Evolutionary conservation across 345 rosid genomes (phyloP).

Genomic region (Mallotus nudiflorus): DNA sequence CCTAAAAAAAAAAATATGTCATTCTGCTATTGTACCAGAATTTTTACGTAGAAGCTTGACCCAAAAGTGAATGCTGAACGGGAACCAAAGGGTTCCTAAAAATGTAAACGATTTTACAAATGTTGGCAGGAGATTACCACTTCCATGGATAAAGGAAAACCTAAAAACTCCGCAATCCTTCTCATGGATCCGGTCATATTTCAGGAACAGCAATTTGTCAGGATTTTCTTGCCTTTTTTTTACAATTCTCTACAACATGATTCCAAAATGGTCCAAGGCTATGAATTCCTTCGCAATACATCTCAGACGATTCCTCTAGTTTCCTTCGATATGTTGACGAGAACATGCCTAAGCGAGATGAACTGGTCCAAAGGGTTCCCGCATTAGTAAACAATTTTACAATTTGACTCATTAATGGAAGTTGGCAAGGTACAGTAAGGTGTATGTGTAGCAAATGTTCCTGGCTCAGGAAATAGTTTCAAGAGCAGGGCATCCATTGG

Average conservation of each 20-base stretch:
- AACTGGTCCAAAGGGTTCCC: not conserved
- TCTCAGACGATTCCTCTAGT: not conserved
- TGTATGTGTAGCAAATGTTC: not conserved
- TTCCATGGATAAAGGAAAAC: not conserved
- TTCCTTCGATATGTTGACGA: not conserved
- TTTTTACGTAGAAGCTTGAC: too few relatives aligned
- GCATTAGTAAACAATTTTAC: not conserved
- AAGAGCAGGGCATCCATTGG: not conserved
- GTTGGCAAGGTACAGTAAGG: not conserved
- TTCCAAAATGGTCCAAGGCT: slow-evolving; percentile 7
- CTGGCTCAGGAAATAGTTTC: not conserved
- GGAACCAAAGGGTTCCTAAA: too few relatives aligned
- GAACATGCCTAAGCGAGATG: not conserved
- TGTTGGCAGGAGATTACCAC: too few relatives aligned
- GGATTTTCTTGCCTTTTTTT: too few relatives aligned
- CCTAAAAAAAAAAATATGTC: too few relatives aligned
- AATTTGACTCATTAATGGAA: not conserved
- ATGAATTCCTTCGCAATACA: not conserved
- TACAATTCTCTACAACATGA: not conserved
- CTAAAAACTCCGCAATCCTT: not conserved
- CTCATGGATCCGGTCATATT: not conserved
- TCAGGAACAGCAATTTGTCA: not conserved
- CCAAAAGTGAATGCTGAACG: too few relatives aligned
- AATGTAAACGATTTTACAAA: too few relatives aligned
- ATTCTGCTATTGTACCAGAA: too few relatives aligned